Percentiles rank a stretch among this genome's conserved stretches.
Conservation (phyloP, 164 flowering plant genomes). For the Warburgia ugandensis region DNA sequence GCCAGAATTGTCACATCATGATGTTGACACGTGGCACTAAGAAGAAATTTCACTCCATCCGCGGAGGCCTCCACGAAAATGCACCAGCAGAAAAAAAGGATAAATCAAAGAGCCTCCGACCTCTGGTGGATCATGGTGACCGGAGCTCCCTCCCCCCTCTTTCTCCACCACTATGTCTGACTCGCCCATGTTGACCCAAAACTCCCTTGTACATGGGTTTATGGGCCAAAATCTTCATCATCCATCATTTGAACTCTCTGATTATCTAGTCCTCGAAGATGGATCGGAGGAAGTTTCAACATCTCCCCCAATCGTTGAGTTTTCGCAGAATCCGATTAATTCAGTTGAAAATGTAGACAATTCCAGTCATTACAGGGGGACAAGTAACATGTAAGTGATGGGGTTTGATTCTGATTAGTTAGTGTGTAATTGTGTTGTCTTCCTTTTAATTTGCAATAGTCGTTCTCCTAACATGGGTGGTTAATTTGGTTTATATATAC, state of each 20-base stretch:
- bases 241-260: constrained; percentile 24
- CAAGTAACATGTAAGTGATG: constrained; percentile 23
- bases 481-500: neutral
- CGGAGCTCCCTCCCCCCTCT: neutral
- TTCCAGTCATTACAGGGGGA: constrained; percentile 4
- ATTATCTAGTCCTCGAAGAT: constrained; percentile 21
- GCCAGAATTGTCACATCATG: neutral
- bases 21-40: constrained; percentile 2
- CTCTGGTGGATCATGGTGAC: neutral
- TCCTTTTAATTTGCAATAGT: neutral
- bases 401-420: constrained; percentile 6
- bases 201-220: constrained; percentile 3
- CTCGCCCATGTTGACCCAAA: constrained; percentile 9
- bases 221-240: neutral
- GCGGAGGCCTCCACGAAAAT: neutral
- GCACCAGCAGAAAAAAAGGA: neutral
- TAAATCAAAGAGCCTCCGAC: neutral
- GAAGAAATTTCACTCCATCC: constrained; percentile 2
- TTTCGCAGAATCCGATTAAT: neutral
- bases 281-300: constrained; percentile 10
- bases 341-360: constrained; percentile 5
- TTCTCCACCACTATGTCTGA: neutral
- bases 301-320: neutral
- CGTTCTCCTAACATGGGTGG: neutral
- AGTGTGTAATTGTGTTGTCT: neutral